Evolutionary conservation across 2,329 filamentous ascomycete genomes (phyloP).

Genomic region (Graphiopsis chlorocephala): DNA sequence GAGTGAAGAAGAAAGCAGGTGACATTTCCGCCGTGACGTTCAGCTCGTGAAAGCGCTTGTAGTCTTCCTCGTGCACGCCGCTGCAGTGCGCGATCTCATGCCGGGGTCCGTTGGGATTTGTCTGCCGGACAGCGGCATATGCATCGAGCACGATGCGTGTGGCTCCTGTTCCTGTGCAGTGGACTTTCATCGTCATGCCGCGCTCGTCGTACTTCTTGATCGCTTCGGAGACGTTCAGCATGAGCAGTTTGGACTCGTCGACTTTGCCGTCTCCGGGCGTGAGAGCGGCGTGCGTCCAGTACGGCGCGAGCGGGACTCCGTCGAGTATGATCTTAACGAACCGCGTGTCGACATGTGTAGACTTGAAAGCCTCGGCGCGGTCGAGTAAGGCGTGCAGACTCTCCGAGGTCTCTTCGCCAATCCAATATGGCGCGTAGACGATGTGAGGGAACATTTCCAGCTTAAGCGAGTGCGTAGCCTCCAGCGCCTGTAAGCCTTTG

Average conservation of each 20-base stretch:
- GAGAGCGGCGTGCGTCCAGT: slow-evolving; percentile 32
- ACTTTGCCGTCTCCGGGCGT: slow-evolving; percentile 25
- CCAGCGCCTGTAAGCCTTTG: slow-evolving; percentile 29
- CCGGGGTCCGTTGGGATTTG: slow-evolving; percentile 29
- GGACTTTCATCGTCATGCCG: slow-evolving; percentile 36
- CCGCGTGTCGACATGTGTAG: slow-evolving; percentile 30
- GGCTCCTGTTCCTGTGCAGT: slow-evolving; percentile 34
- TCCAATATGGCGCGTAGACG: slow-evolving; percentile 26
- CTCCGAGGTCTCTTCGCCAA: slow-evolving; percentile 25
- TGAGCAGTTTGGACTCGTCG: slow-evolving; percentile 26
- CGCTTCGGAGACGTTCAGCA: slow-evolving; percentile 25
- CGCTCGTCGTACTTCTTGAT: slow-evolving; percentile 32
- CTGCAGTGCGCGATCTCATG: slow-evolving; percentile 36
- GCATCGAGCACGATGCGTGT: slow-evolving; percentile 33
- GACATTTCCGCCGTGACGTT: slow-evolving; percentile 38
- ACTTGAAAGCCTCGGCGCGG: slow-evolving; percentile 26
- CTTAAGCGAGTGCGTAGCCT: slow-evolving; percentile 25
- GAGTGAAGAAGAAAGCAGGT: slow-evolving; percentile 30
- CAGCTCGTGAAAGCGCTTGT: slow-evolving; percentile 29
- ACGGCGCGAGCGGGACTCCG: slow-evolving; percentile 33
- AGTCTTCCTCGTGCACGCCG: slow-evolving; percentile 32
- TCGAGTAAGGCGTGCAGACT: slow-evolving; percentile 27
- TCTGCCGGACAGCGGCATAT: slow-evolving; percentile 29
- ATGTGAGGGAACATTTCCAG: slow-evolving; percentile 31
- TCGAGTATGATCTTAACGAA: slow-evolving; percentile 39